Conservation (phyloP, 805 yeast genomes). For the Dipodascus albidus region DNA sequence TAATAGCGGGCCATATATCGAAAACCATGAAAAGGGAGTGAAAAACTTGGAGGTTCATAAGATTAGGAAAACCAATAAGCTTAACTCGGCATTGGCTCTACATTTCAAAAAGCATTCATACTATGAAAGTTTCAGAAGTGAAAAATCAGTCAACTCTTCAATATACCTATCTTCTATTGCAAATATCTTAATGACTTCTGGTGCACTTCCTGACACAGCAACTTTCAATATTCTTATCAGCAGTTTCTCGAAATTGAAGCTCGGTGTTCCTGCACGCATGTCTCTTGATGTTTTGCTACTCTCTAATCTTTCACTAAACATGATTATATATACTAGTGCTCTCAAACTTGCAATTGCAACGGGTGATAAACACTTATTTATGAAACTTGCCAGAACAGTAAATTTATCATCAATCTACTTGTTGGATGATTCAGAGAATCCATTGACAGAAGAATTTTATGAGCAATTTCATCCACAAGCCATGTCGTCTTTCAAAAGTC, state of each 20-base stretch:
- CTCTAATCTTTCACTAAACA: conserved; percentile 11
- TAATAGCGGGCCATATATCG: not conserved
- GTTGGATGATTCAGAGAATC: not conserved
- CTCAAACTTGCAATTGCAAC: conserved; percentile 9
- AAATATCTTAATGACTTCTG: conserved; percentile 11
- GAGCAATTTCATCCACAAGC: not conserved
- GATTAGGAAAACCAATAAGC: not conserved
- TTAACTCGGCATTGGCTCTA: not conserved
- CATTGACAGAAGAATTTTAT: not conserved
- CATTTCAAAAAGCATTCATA: not conserved
- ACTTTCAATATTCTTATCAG: conserved; percentile 18
- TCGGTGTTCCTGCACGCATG: conserved; percentile 17
- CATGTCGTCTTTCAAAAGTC: not conserved
- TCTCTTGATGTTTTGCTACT: conserved; percentile 19
- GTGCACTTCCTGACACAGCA: conserved; percentile 16
- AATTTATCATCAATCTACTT: conserved; percentile 2
- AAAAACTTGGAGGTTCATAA: not conserved
- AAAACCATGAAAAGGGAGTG: not conserved
- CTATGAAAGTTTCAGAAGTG: not conserved
- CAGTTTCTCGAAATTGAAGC: conserved; percentile 13
- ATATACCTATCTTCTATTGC: conserved; percentile 13
- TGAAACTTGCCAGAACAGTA: conserved; percentile 6
- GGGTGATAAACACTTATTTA: conserved; percentile 6
- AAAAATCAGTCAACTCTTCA: not conserved
- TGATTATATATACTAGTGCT: conserved; percentile 10